Base-by-base conservation (phyloP, 176 grass and related monocot species). In the Saccharum officinarum region DNA sequence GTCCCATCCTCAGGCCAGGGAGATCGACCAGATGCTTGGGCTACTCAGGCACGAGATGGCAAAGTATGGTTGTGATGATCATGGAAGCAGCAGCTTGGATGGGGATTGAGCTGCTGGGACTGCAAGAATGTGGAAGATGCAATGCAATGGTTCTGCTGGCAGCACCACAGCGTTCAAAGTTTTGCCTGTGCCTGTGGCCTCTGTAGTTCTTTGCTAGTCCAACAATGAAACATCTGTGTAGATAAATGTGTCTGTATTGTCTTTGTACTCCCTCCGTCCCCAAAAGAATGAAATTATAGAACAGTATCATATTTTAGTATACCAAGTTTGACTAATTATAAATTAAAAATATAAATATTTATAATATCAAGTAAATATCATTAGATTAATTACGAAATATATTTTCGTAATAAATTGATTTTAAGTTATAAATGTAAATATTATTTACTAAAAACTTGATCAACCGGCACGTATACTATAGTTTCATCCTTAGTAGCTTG, bases 1-100 rank as follows among this genome's bases (percentile, higher is more conserved):
- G 69, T 86, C 86, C 1, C 90, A 94, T 68, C 74, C 63, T 1
- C 75, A 81, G 68, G 85, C 60, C 4, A 78, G 15, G 8, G 75
- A 92, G 18, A 75, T 97, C 23, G 66, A 73, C 28, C 68, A 72
- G 33, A 91, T 91, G 80, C 91, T 97, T 73, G 76, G 80, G 57
- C 38, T 92, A 57, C 78, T 92, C 37, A 55, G 45, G 42, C 16
- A 50, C 44, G 87, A 90, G 78, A 87, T 94, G 85, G 52, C 76
- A 59, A 54, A 20, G 26, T 22, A 72, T 78, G 65, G 15, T 30
- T 20, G 18, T 25, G 74, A 78, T 39, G 80, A 78, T 14, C 67
- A 60, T 57, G 14, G 28, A 39, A 12, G 17, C 50, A 18, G 11
- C 57, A 49, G 5, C 28, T n/a, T 80, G 22, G 37, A 75, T 33